Evolutionary conservation across 2,329 filamentous ascomycete genomes (phyloP).

Genomic region (Elsinoe australis): DNA sequence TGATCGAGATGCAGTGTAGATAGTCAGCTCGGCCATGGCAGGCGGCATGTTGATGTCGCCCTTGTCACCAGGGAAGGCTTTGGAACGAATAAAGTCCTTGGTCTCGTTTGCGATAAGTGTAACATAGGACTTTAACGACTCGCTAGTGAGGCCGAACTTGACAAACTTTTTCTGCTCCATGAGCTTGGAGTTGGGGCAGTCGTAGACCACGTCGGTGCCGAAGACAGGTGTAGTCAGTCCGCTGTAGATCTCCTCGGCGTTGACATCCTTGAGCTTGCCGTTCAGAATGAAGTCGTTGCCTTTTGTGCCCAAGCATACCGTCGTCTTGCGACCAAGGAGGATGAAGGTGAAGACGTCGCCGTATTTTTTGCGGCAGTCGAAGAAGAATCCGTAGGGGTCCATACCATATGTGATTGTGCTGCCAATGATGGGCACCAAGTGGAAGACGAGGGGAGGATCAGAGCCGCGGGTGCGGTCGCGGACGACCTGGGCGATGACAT

Average conservation of each 20-base stretch:
- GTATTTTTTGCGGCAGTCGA: slow-evolving; percentile 65
- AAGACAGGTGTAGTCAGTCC: slow-evolving; percentile 66
- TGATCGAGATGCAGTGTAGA: slow-evolving; percentile 79
- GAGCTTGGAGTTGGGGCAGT: slow-evolving; percentile 82
- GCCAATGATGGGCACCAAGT: slow-evolving; percentile 65
- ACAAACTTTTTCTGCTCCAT: slow-evolving; percentile 98
- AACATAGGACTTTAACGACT: slow-evolving; percentile 69
- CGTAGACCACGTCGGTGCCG: slow-evolving; percentile 79
- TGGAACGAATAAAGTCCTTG: slow-evolving; percentile 56
- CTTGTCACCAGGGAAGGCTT: slow-evolving; percentile 55
- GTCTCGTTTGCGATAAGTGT: slow-evolving; percentile 70
- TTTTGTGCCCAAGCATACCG: slow-evolving; percentile 70
- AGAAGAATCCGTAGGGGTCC: slow-evolving; percentile 84
- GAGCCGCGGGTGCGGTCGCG: slow-evolving; percentile 63
- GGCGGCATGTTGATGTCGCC: slow-evolving; percentile 66
- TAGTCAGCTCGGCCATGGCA: slow-evolving; percentile 76
- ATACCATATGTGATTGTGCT: slow-evolving; percentile 93
- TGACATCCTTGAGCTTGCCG: slow-evolving; percentile 81
- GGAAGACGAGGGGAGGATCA: slow-evolving; percentile 55
- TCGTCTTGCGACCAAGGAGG: slow-evolving; percentile 81
- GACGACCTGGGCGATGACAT: slow-evolving; percentile 71
- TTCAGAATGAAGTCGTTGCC: slow-evolving; percentile 91
- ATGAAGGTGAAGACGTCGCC: slow-evolving; percentile 87
- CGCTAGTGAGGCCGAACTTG: slow-evolving; percentile 70
- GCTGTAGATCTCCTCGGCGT: slow-evolving; percentile 83